A percentile compares a stretch with the other conserved stretches of the same genome.
Conservation (phyloP, 805 yeast species). For the Lachancea meyersii region DNA sequence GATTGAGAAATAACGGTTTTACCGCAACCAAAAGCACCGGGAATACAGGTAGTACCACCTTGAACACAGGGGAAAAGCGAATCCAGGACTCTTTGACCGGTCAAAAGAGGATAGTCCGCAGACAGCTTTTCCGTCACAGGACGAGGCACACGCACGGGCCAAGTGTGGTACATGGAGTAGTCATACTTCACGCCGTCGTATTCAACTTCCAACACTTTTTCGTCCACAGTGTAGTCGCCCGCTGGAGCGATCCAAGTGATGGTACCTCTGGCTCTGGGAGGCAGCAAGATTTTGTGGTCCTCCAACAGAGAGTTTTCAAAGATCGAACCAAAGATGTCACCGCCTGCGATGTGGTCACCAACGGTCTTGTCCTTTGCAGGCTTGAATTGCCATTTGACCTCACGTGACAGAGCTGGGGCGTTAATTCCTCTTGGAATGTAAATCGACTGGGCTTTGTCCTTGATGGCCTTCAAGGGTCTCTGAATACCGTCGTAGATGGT, state of each 20-base stretch:
- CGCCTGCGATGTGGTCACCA: slow-evolving; percentile 98
- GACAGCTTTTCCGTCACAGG: slow-evolving; percentile 92
- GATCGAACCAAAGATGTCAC: slow-evolving; percentile 91
- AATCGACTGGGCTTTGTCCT: slow-evolving; percentile 80
- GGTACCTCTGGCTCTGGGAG: slow-evolving; percentile 99
- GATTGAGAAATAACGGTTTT: slow-evolving; percentile 98
- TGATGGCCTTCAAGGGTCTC: slow-evolving; percentile 93
- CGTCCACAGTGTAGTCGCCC: slow-evolving; percentile 89
- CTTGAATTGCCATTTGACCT: slow-evolving; percentile 73
- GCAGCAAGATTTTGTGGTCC: slow-evolving; percentile 90
- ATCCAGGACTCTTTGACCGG: slow-evolving; percentile 98
- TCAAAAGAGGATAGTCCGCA: slow-evolving; percentile 90
- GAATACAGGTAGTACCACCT: slow-evolving; percentile 99
- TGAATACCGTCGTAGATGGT: slow-evolving; percentile 99
- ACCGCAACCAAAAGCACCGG: slow-evolving; percentile 99
- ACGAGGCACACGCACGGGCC: slow-evolving; percentile 99
- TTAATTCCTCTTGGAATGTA: slow-evolving; percentile 98
- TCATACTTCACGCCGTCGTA: slow-evolving; percentile 77
- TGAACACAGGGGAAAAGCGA: slow-evolving; percentile 98
- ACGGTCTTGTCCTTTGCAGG: slow-evolving; percentile 60
- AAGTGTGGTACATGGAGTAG: slow-evolving; percentile 93
- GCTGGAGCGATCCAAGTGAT: slow-evolving; percentile 80
- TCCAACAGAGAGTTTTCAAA: slow-evolving; percentile 88
- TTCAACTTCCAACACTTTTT: slow-evolving; percentile 86
- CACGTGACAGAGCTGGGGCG: slow-evolving; percentile 89